phyloP scores from a whole-genome alignment of 495 filamentous ascomycete genomes.

The Thermothielavioides terrestris region DNA sequence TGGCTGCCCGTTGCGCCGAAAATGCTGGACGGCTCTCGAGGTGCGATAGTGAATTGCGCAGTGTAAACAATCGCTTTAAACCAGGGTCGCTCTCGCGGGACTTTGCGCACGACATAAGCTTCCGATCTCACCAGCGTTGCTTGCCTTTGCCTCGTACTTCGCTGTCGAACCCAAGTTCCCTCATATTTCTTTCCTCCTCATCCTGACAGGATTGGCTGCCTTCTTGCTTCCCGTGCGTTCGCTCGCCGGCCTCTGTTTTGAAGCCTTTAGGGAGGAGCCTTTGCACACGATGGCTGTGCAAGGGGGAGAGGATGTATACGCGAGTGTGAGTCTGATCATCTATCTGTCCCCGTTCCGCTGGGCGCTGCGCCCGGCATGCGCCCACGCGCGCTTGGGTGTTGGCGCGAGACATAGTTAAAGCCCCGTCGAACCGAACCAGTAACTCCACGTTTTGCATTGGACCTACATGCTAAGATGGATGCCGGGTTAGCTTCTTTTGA shows the following conservation, averaged over 20 bases:
- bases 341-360: not conserved
- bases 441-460: too few species aligned
- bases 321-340: constrained; percentile 41
- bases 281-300: constrained; percentile 20
- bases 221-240: not conserved
- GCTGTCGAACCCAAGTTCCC: not conserved
- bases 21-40: not conserved
- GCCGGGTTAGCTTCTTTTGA: constrained; percentile 66
- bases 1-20: not conserved
- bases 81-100: not conserved
- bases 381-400: not conserved
- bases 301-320: constrained; percentile 46
- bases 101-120: constrained; percentile 1
- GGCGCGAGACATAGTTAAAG: not conserved
- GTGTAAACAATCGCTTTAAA: constrained; percentile 3
- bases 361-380: not conserved
- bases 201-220: not conserved
- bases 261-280: constrained; percentile 12
- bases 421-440: too few species aligned
- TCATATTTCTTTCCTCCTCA: not conserved
- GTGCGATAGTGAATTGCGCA: not conserved
- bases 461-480: constrained; percentile 21
- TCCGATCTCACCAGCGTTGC: not conserved
- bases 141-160: not conserved
- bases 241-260: not conserved